A percentile compares a stretch with the other conserved stretches of the same genome.
Conservation (phyloP, 371 early-diverging fungal species). For the Blakeslea trispora region DNA sequence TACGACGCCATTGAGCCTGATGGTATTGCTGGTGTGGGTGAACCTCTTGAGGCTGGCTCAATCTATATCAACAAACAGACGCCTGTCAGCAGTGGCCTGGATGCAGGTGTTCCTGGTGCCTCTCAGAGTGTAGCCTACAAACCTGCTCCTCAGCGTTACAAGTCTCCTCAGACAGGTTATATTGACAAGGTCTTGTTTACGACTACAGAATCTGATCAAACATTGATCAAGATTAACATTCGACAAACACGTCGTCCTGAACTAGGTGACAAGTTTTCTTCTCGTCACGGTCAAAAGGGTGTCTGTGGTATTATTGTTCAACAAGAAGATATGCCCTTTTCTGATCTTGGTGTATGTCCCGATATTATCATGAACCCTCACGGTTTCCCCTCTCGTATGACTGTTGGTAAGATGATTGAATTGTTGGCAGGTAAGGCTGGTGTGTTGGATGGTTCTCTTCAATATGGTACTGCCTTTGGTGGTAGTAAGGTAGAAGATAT, state of each 20-base stretch:
- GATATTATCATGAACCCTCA: conserved; percentile 99
- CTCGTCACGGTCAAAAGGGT: conserved; percentile 99
- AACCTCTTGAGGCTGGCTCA: conserved; percentile 71
- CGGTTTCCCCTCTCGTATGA: conserved; percentile 99
- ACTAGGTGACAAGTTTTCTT: conserved; percentile 99
- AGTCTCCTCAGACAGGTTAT: conserved; percentile 82
- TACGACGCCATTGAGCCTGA: conserved; percentile 80
- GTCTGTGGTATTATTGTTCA: conserved; percentile 97
- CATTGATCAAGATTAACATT: conserved; percentile 92
- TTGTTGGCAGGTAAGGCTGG: conserved; percentile 98
- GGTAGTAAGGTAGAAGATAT: conserved; percentile 97
- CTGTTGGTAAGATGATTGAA: conserved; percentile 99
- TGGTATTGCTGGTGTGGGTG: conserved; percentile 92
- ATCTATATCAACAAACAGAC: conserved; percentile 88
- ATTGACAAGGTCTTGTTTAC: conserved; percentile 92
- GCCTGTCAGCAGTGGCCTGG: conserved; percentile 72
- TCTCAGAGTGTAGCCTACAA: conserved; percentile 71
- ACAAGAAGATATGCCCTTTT: conserved; percentile 99
- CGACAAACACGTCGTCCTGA: conserved; percentile 98
- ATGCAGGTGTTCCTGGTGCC: conserved; percentile 54
- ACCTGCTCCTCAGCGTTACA: conserved; percentile 81
- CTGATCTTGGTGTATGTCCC: conserved; percentile 94
- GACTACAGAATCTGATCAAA: conserved; percentile 92
- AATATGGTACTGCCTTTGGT: conserved; percentile 98
- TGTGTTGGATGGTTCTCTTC: conserved; percentile 90